These are phyloP conservation scores for Nakataea oryzae DNA, from an alignment of 2,329 filamentous ascomycete genomes.

Conservation along the genomic window DNA sequence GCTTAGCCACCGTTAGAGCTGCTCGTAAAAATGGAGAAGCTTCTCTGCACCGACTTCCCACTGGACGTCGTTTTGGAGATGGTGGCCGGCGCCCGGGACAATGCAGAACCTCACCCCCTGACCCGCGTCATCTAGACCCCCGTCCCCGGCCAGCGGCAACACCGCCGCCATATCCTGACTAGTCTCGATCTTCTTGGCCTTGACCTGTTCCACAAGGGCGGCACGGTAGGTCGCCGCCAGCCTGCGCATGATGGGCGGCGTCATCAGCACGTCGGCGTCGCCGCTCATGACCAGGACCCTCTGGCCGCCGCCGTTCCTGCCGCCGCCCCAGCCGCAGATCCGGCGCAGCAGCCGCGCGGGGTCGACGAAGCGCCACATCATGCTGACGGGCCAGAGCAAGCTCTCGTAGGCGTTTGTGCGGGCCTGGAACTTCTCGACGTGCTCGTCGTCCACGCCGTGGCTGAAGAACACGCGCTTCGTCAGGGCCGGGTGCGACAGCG, in stretches of 20 bases:
- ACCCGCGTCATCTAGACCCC: conserved; percentile 15
- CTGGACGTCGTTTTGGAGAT: conserved; percentile 40
- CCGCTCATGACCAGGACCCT: conserved; percentile 29
- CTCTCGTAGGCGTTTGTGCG: conserved; percentile 37
- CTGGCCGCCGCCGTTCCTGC: conserved; percentile 7
- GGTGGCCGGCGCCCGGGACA: conserved; percentile 35
- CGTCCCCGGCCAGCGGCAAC: conserved; percentile 10
- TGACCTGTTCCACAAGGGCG: conserved; percentile 5
- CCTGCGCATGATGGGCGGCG: conserved; percentile 21
- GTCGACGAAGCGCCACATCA: conserved; percentile 26
- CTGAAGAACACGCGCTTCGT: conserved; percentile 41
- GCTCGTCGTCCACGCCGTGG: conserved; percentile 23
- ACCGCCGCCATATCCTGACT: neutral
- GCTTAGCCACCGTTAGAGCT: conserved; percentile 14
- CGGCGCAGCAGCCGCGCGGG: conserved; percentile 20
- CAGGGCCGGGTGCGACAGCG: conserved; percentile 37
- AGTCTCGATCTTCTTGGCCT: neutral
- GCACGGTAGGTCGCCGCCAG: conserved; percentile 26
- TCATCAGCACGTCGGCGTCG: conserved; percentile 29
- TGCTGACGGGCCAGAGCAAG: conserved; percentile 39
- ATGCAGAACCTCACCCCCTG: conserved; percentile 28
- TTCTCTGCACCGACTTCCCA: conserved; percentile 36
- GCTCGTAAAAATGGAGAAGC: conserved; percentile 28
- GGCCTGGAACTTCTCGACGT: conserved; percentile 29
- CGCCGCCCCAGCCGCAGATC: neutral